Evolutionary conservation across 1,139 yeast species (phyloP).

Genomic region (Kodamaea derodonti): DNA sequence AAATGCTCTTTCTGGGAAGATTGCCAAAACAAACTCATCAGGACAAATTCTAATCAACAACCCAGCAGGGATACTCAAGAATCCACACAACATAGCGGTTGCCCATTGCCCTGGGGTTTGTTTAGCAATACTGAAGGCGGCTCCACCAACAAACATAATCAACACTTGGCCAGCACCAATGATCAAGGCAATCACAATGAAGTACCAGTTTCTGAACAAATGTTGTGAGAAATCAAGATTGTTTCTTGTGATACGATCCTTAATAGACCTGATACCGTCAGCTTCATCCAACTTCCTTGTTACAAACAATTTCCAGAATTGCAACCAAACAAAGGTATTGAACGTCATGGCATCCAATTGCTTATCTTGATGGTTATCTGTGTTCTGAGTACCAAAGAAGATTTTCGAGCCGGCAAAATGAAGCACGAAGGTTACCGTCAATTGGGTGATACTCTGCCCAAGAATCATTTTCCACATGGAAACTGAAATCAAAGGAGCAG

Average conservation of each 20-base stretch:
- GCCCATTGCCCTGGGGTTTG: constrained; percentile 90
- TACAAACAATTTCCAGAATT: constrained; percentile 88
- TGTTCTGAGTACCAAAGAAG: constrained; percentile 44
- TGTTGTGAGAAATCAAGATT: constrained; percentile 83
- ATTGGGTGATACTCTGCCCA: constrained; percentile 79
- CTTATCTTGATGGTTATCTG: constrained; percentile 45
- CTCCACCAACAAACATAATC: constrained; percentile 96
- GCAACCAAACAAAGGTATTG: constrained; percentile 97
- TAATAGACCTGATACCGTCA: constrained; percentile 56
- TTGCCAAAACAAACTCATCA: constrained; percentile 64
- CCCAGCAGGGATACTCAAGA: constrained; percentile 80
- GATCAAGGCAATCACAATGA: constrained; percentile 62
- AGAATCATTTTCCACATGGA: constrained; percentile 99
- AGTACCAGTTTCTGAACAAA: constrained; percentile 76
- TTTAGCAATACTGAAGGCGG: constrained; percentile 78
- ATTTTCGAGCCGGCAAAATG: constrained; percentile 73
- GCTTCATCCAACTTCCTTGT: constrained; percentile 91
- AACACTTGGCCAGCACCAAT: constrained; percentile 82
- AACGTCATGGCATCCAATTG: constrained; percentile 83
- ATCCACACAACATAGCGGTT: constrained; percentile 79
- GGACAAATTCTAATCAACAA: constrained; percentile 73
- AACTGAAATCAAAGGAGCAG: constrained; percentile 73
- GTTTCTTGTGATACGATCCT: constrained; percentile 52
- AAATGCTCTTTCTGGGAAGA: constrained; percentile 66
- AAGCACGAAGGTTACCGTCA: constrained; percentile 69